Percentiles rank a stretch among this genome's conserved stretches.
Evolutionary conservation across 2,329 filamentous ascomycete genomes (phyloP).

Genomic region (Talaromyces verruculosus): DNA sequence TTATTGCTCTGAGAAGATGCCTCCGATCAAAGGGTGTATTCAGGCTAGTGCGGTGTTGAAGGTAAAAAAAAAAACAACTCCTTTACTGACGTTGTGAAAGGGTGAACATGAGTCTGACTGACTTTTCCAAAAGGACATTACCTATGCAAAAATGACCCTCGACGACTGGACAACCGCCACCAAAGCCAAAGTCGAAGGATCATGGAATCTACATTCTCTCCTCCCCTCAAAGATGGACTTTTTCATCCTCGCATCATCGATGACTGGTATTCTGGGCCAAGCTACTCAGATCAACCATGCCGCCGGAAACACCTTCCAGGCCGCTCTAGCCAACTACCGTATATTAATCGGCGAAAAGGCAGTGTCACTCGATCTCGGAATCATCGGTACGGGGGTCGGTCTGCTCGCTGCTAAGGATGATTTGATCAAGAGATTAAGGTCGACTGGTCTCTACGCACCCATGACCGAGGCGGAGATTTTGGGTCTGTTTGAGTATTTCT

Average conservation of each 20-base stretch:
- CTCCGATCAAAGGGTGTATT: background rate
- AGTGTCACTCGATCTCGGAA: background rate
- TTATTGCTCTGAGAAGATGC: background rate
- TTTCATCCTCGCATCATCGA: constrained; percentile 40
- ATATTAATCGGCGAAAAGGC: constrained; percentile 17
- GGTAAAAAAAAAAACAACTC: background rate
- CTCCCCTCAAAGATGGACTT: constrained; percentile 35
- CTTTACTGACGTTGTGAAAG: background rate
- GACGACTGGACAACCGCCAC: constrained; percentile 30
- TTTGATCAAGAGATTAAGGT: background rate
- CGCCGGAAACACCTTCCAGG: constrained; percentile 36
- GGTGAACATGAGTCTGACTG: background rate
- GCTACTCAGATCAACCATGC: constrained; percentile 42
- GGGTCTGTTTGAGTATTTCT: background rate
- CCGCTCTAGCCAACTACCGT: constrained; percentile 31
- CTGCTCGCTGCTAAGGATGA: background rate
- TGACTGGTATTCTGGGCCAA: constrained; percentile 28
- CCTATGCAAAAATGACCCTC: constrained; percentile 28
- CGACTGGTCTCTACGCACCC: background rate
- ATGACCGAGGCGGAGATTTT: background rate
- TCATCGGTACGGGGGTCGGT: background rate
- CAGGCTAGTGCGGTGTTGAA: background rate
- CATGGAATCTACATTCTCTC: constrained; percentile 28
- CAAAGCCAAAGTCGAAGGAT: constrained; percentile 31
- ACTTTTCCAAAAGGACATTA: background rate